Evolutionary conservation across 2,329 filamentous ascomycete genomes (phyloP), one percentile per base, ranked within the genome.

Genomic region (Calonectria multiphialidica): DNA sequence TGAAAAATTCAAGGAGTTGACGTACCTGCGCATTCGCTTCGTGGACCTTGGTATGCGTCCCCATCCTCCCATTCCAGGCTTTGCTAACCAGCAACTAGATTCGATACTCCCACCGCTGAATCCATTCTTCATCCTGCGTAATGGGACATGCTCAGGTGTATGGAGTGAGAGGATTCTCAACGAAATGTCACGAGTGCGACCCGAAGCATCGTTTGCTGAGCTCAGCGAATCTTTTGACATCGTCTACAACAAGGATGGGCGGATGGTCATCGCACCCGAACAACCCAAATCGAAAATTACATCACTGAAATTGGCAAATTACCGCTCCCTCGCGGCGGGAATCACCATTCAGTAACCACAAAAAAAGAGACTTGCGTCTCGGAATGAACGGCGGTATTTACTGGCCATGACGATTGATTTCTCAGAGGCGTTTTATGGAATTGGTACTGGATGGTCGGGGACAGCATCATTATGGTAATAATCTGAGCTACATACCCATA

Each of bases 151-250:
- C 77, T 91, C 90, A 1, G 93, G 93, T 6, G 88, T 95, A 2
- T 95, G 93, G 93, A 95, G 91, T 79, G 90, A 93, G 10, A 81
- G 85, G 9, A 94, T 95, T 55, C 84, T 95, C 12, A 84, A 88
- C 28, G 88, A 90, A 70, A 87, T 95, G 66, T 86, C 87, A 37
- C 85, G 86, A 44, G 87, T 90, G 15, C 88, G 93, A 7, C 92
- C 93, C 0, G 81, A 85, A 2, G 88, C 88, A 4, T 83, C 85
- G 1, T 95, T 92, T 77, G 85, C 89, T 50, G 90, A 93, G 75
- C 86, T 94, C 68, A 87, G 88, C 15, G 92, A 94, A 66, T 90
- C 88, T 2, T 92, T 94, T 71, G 90, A 90, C 74, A 86, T 91
- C 12, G 85, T 87, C 16, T 88, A 89, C 75, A 88, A 87, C 79